These are phyloP conservation scores for Cladosporium sp. DNA, from an alignment of 2,329 filamentous ascomycete genomes.

Conservation along the genomic window DNA sequence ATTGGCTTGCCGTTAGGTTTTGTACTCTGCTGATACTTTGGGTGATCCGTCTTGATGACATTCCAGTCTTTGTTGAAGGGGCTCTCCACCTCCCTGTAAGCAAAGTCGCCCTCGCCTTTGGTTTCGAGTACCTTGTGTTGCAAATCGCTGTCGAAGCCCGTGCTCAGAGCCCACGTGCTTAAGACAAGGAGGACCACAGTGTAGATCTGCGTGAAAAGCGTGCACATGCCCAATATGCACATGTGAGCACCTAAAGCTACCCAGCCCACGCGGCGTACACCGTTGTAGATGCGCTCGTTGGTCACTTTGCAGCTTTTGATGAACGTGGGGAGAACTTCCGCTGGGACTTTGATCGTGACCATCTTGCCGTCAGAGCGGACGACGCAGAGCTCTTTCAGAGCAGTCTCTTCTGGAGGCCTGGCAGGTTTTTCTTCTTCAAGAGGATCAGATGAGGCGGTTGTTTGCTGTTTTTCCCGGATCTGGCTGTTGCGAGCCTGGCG, in stretches of 20 bases:
- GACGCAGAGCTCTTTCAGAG: neutral
- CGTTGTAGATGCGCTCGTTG: neutral
- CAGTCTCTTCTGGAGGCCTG: no score
- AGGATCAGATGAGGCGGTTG: no score
- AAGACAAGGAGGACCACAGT: neutral
- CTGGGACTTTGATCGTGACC: neutral
- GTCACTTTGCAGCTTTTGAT: neutral
- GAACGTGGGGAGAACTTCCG: neutral
- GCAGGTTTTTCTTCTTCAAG: no score
- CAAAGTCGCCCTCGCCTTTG: neutral
- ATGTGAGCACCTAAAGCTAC: conserved; percentile 2
- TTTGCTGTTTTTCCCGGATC: no score
- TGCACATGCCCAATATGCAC: conserved; percentile 7
- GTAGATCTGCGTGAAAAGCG: conserved; percentile 7
- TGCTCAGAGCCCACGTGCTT: conserved; percentile 3
- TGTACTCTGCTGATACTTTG: neutral
- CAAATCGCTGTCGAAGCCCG: neutral
- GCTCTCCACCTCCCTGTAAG: neutral
- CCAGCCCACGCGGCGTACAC: neutral
- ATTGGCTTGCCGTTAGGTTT: neutral
- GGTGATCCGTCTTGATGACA: neutral
- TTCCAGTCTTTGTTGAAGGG: conserved; percentile 1
- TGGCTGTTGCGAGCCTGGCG: conserved; percentile 1
- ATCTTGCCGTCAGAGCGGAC: conserved; percentile 5
- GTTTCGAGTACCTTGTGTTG: neutral